phyloP scores from a whole-genome alignment of 208 protist genomes.

The Wallacemonas rigidus region DNA sequence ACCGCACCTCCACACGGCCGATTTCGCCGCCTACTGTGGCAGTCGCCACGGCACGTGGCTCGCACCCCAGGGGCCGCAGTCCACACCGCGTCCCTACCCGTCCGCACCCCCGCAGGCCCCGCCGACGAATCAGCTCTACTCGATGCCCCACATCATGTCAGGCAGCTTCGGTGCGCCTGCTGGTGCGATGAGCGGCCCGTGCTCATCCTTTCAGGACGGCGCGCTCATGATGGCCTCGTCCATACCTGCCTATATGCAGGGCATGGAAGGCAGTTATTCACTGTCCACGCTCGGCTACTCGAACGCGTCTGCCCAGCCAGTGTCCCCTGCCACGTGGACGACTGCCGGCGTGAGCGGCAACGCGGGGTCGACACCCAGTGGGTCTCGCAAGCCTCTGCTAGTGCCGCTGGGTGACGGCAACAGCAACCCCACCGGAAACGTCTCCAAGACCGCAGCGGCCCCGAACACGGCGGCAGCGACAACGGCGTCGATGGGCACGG shows the following conservation, averaged over 20 bases:
- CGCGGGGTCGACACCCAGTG: background rate
- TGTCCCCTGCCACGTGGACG: conserved; percentile 6
- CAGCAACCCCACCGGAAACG: background rate
- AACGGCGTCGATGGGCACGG: background rate
- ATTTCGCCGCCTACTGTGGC: background rate
- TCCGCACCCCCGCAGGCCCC: background rate
- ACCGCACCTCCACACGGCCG: background rate
- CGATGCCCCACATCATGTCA: background rate
- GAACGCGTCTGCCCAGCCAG: conserved; percentile 1
- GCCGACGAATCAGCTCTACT: background rate
- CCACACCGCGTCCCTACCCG: too few relatives aligned
- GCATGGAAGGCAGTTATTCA: conserved; percentile 1
- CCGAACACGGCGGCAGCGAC: background rate
- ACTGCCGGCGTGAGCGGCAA: background rate
- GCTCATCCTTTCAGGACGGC: conserved; percentile 7
- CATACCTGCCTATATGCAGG: background rate
- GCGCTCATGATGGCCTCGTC: background rate
- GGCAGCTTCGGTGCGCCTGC: background rate
- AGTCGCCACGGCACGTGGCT: conserved; percentile 10
- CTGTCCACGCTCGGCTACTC: conserved; percentile 15
- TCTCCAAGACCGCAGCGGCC: background rate
- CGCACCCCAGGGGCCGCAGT: background rate
- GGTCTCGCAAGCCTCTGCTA: background rate
- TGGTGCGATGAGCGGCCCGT: background rate
- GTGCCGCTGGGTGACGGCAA: background rate